phyloP scores from a whole-genome alignment of 805 yeast genomes.

The Lipomyces starkeyi region DNA sequence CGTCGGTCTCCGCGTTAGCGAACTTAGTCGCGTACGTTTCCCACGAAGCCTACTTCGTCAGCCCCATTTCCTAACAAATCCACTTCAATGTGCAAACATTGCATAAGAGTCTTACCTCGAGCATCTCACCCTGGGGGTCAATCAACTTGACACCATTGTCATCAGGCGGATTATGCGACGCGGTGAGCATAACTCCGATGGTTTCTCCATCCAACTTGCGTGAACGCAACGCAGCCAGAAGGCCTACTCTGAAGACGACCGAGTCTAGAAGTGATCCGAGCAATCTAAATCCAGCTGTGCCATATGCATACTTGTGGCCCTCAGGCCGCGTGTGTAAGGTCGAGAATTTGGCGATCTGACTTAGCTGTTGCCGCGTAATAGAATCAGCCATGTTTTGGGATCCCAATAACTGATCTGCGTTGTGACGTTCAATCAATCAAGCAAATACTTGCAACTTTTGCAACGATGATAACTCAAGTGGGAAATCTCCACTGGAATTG shows the following conservation, averaged over 20 bases:
- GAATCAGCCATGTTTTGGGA: background rate
- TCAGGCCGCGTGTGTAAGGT: slow-evolving; percentile 55
- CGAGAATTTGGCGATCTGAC: slow-evolving; percentile 27
- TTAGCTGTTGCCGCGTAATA: slow-evolving; percentile 9
- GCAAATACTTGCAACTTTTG: background rate
- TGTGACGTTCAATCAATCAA: background rate
- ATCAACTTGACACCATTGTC: slow-evolving; percentile 95
- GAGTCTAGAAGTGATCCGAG: slow-evolving; percentile 72
- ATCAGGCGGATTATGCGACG: slow-evolving; percentile 56
- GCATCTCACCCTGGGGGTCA: slow-evolving; percentile 62
- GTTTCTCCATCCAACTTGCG: slow-evolving; percentile 66
- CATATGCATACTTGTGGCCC: slow-evolving; percentile 64
- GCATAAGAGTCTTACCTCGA: slow-evolving; percentile 30
- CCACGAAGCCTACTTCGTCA: slow-evolving; percentile 58
- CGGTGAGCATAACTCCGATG: slow-evolving; percentile 91
- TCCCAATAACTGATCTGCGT: background rate
- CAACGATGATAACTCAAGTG: background rate
- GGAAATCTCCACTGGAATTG: background rate
- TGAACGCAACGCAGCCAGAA: slow-evolving; percentile 85
- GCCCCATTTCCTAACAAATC: background rate
- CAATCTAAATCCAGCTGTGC: slow-evolving; percentile 97
- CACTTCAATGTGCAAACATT: background rate
- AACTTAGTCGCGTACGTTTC: slow-evolving; percentile 78
- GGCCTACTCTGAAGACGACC: slow-evolving; percentile 82
- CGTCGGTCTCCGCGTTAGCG: slow-evolving; percentile 68